phyloP scores from a whole-genome alignment of 2,329 filamentous ascomycete genomes.

The Diaporthe citriasiana region DNA sequence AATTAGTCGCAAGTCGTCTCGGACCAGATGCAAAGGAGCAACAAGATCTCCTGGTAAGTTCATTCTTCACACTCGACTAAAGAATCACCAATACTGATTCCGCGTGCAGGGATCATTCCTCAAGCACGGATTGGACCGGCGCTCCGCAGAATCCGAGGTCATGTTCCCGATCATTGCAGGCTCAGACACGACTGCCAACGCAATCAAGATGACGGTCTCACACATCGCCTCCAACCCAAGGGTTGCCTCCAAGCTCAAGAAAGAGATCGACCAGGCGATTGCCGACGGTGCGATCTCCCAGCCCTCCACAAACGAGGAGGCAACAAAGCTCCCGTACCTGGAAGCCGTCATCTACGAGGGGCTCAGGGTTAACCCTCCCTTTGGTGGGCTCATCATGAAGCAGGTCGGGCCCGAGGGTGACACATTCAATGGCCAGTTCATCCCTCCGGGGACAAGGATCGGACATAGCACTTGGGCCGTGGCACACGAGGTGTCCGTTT shows the following conservation, averaged over 20 bases:
- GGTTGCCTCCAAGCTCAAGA: constrained; percentile 25
- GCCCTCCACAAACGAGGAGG: constrained; percentile 38
- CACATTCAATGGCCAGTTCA: constrained; percentile 40
- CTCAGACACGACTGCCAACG: constrained; percentile 45
- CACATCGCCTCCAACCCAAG: constrained; percentile 41
- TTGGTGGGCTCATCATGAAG: constrained; percentile 42
- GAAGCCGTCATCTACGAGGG: constrained; percentile 46
- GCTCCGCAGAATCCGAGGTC: constrained; percentile 37
- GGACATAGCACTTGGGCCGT: constrained; percentile 44
- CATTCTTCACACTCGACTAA: neutral
- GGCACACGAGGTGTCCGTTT: constrained; percentile 41
- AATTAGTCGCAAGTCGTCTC: constrained; percentile 28
- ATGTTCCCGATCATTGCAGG: constrained; percentile 45
- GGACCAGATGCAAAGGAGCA: constrained; percentile 37
- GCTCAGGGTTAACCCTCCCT: constrained; percentile 44
- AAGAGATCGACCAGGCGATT: constrained; percentile 41
- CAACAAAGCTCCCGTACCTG: constrained; percentile 44
- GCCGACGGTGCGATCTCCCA: constrained; percentile 19
- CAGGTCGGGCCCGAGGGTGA: constrained; percentile 41
- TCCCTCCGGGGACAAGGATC: constrained; percentile 43
- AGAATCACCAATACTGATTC: neutral
- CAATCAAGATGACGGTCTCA: constrained; percentile 42
- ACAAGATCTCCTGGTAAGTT: constrained; percentile 35
- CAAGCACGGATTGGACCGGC: constrained; percentile 34
- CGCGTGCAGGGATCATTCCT: constrained; percentile 34